Evolutionary conservation across 2,329 filamentous ascomycete species (phyloP).

Genomic region (Diaporthe aspalathi): DNA sequence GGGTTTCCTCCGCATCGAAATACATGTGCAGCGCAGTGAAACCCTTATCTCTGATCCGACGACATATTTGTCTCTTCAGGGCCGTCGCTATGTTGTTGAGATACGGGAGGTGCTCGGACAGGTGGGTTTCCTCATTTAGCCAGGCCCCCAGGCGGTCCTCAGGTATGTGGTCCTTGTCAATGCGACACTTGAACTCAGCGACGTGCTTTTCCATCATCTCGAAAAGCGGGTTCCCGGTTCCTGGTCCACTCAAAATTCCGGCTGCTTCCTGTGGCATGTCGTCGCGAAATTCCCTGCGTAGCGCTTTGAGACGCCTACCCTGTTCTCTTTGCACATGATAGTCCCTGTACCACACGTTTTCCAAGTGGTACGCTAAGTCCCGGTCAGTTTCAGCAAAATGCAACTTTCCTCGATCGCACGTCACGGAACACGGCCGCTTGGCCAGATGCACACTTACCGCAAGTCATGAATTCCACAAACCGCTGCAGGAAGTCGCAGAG

Average conservation of each 20-base stretch:
- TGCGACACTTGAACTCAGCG: conserved; percentile 13
- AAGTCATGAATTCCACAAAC: background rate
- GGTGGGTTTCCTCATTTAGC: background rate
- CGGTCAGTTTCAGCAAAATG: background rate
- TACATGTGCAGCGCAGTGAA: background rate
- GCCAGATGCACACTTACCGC: background rate
- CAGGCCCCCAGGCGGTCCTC: background rate
- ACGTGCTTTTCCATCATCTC: background rate
- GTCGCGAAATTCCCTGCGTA: no score
- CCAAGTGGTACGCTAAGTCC: background rate
- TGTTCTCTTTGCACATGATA: no score
- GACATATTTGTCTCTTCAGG: background rate
- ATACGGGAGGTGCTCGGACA: background rate
- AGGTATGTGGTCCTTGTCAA: background rate
- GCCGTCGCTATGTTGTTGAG: conserved; percentile 9
- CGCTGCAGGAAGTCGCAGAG: background rate
- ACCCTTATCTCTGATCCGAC: no score
- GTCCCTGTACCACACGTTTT: no score
- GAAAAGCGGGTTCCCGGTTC: background rate
- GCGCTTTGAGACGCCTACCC: no score
- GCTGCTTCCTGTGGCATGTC: no score
- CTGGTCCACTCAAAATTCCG: background rate
- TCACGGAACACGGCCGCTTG: background rate
- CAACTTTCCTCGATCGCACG: background rate
- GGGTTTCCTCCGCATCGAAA: background rate